Evolutionary conservation across 768 basidiomycete species (phyloP), one percentile per base, ranked within the genome.

Genomic region (Strobilomyces dryophilus): DNA sequence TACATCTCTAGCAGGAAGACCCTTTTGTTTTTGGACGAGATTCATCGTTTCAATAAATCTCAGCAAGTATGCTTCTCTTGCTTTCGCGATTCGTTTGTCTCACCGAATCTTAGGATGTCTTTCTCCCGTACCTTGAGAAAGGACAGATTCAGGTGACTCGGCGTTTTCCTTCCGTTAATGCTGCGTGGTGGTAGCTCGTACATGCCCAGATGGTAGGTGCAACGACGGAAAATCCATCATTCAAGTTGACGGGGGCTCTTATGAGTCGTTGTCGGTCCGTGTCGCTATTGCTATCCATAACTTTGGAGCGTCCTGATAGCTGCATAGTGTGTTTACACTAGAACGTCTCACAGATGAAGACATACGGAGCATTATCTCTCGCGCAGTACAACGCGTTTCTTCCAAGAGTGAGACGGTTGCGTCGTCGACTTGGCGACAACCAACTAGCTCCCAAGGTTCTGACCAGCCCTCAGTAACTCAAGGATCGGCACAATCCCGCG

Each of bases 161-260:
- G 35, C 45, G 14, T 8, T 49, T 35, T 18, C 37, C 15, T 21
- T 42, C 21, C 32, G 40, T 32, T 51, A 34, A 49, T n/a, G 47
- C 47, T 51, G 45, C 21, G 36, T 26, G 29, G 42, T 36, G 11
- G 10, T 52, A 39, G 55, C 32, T 31, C 17, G 27, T 32, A 21
- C 18, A 14, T 15, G 18, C 17, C 34, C 14, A 86, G 81, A 71
- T 91, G 27, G 80, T 92, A 60, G 89, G 89, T 26, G 89, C 91
- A 1, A 94, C 91, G 4, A 93, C 91, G 1, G 92, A 94, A 68
- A 94, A 94, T 56, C 91, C 91, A 1, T 90, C 88, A 0, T 94
- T 94, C 73, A 89, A 87, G 59, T 67, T 91, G 31, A 88, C 83
- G 17, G 76, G 82, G 31, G 84, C 89, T 11, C 73, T 91, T 27